Percentiles rank a stretch among this genome's conserved stretches.
Evolutionary conservation across 352 stramenopile genomes (phyloP).

Genomic region (Phytophthora agathidicida): DNA sequence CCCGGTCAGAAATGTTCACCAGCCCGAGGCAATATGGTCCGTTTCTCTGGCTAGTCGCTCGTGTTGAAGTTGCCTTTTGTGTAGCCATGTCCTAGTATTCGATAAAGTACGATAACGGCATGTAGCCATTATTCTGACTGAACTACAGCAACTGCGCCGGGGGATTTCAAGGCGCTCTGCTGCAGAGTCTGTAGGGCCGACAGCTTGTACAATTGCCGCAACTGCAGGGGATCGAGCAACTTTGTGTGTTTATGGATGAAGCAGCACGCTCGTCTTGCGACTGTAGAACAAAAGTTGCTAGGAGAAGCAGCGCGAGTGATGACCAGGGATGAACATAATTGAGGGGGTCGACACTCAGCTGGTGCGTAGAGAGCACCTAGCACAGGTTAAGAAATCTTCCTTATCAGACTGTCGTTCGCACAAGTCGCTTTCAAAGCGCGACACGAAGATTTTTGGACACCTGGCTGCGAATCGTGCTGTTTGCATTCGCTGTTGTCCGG

Average conservation of each 20-base stretch:
- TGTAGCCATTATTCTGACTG: constrained; percentile 4
- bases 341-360: constrained; percentile 1
- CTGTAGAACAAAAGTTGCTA: constrained; percentile 16
- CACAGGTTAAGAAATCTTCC: constrained; percentile 23
- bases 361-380: constrained; percentile 13
- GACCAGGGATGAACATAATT: constrained; percentile 3
- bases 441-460: too few relatives aligned
- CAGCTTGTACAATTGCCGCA: background rate
- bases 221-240: constrained; percentile 13
- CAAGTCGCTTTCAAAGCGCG: too few relatives aligned
- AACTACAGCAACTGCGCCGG: too few relatives aligned
- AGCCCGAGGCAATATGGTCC: too few relatives aligned
- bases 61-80: constrained; percentile 14
- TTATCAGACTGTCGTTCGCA: constrained; percentile 23
- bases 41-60: constrained; percentile 13
- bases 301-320: constrained; percentile 1
- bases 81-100: constrained; percentile 9
- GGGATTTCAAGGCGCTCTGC: constrained; percentile 3
- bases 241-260: constrained; percentile 17
- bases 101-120: constrained; percentile 11
- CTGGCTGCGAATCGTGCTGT: too few relatives aligned
- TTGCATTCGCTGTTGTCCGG: too few relatives aligned
- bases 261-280: constrained; percentile 18
- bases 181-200: too few relatives aligned
- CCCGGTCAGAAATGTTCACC: constrained; percentile 13